These are phyloP conservation scores for Fraxinus paxiana DNA, from an alignment of 305 asterid genomes.

Conservation along the genomic window DNA sequence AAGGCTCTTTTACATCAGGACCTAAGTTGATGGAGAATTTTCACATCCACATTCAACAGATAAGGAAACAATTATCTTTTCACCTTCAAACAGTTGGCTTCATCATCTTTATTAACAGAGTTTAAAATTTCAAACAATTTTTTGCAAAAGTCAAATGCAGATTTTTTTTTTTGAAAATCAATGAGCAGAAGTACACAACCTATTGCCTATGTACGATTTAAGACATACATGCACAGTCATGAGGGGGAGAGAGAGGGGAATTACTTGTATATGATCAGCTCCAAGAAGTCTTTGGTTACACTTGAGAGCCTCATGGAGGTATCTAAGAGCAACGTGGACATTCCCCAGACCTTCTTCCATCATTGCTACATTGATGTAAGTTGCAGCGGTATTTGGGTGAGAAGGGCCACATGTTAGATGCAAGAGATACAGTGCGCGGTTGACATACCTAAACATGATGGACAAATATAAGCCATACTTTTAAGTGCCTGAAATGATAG, in stretches of 20 bases:
- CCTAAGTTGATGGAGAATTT: not conserved
- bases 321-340: constrained; percentile 84
- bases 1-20: not conserved
- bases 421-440: constrained; percentile 84
- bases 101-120: not conserved
- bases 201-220: not conserved
- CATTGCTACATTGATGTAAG: constrained; percentile 88
- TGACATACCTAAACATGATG: constrained; percentile 60
- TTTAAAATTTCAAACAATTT: not conserved
- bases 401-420: constrained; percentile 90
- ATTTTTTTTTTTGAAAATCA: not conserved
- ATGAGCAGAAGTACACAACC: constrained; percentile 7
- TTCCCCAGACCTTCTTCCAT: constrained; percentile 96
- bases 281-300: constrained; percentile 96
- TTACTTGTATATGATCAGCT: constrained; percentile 86
- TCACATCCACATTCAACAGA: not conserved
- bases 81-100: not conserved
- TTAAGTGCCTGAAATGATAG: not conserved
- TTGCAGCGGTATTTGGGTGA: constrained; percentile 91
- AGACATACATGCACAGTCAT: not conserved
- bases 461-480: constrained; percentile 21
- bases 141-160: not conserved
- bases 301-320: constrained; percentile 93
- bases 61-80: not conserved
- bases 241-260: constrained; percentile 21